phyloP scores from a whole-genome alignment of 2,329 filamentous ascomycete genomes.

The Microcyclospora tardicrescens region DNA sequence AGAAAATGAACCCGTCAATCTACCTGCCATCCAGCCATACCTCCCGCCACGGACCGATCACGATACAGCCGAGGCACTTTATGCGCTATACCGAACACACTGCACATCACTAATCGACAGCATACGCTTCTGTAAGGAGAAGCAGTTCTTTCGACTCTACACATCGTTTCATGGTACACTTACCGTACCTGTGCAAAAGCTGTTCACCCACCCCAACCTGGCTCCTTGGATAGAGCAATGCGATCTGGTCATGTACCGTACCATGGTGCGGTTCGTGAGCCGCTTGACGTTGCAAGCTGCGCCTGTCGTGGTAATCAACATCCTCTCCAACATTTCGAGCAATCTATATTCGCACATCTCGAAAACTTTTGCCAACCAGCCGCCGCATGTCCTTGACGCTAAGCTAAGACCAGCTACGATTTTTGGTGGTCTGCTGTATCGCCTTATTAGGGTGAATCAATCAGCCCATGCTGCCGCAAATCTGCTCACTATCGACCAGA shows the following conservation, averaged over 20 bases:
- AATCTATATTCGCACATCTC: slow-evolving; percentile 69
- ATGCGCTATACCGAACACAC: slow-evolving; percentile 82
- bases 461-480: slow-evolving; percentile 89
- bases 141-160: slow-evolving; percentile 90
- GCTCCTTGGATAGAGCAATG: slow-evolving; percentile 91
- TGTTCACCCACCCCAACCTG: slow-evolving; percentile 68
- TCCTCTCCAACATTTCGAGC: slow-evolving; percentile 74
- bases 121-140: slow-evolving; percentile 91
- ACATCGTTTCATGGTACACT: slow-evolving; percentile 92
- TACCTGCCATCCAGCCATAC: slow-evolving; percentile 80
- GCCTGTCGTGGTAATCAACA: slow-evolving; percentile 74
- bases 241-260: slow-evolving; percentile 91
- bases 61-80: slow-evolving; percentile 74
- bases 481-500: slow-evolving; percentile 77
- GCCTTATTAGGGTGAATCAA: slow-evolving; percentile 80
- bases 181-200: slow-evolving; percentile 89
- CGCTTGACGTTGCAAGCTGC: slow-evolving; percentile 84
- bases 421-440: slow-evolving; percentile 74
- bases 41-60: slow-evolving; percentile 69
- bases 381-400: slow-evolving; percentile 70
- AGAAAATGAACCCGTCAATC: slow-evolving; percentile 56
- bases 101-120: slow-evolving; percentile 92
- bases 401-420: slow-evolving; percentile 80
- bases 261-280: slow-evolving; percentile 86
- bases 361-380: slow-evolving; percentile 73